Conservation (phyloP, 805 yeast genomes). For the Kodamaea hsintzibuensis region DNA sequence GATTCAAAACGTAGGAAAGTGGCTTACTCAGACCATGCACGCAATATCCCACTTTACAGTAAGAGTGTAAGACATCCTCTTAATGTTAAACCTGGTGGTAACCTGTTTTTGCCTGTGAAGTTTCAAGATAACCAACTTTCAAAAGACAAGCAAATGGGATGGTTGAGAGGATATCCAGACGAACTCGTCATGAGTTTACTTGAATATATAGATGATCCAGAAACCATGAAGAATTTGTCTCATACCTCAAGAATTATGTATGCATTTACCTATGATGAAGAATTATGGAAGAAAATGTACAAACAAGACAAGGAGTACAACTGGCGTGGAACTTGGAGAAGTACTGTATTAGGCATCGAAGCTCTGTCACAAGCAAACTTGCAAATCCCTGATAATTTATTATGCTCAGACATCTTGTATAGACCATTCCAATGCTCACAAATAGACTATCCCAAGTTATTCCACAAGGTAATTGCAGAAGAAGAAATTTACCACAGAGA, state of each 20-base stretch:
- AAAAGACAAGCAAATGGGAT: constrained; percentile 49
- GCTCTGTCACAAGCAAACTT: constrained; percentile 42
- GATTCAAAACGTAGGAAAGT: constrained; percentile 9
- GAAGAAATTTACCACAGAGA: constrained; percentile 37
- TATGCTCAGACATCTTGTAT: constrained; percentile 78
- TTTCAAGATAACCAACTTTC: constrained; percentile 14
- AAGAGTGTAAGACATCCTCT: constrained; percentile 60
- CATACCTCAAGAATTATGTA: constrained; percentile 66
- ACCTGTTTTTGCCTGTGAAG: constrained; percentile 44
- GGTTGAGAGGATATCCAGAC: constrained; percentile 55
- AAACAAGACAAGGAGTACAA: constrained; percentile 17
- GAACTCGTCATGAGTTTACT: constrained; percentile 60
- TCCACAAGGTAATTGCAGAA: constrained; percentile 49
- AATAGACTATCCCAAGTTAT: constrained; percentile 54
- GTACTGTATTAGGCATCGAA: constrained; percentile 46
- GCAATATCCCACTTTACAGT: constrained; percentile 21
- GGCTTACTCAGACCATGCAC: constrained; percentile 10
- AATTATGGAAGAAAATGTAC: constrained; percentile 72
- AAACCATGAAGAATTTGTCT: constrained; percentile 52
- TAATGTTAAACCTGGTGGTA: constrained; percentile 77
- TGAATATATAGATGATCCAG: constrained; percentile 46
- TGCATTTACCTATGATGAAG: constrained; percentile 76
- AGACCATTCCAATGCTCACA: constrained; percentile 83
- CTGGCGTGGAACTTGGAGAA: constrained; percentile 87
- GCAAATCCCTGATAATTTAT: constrained; percentile 46